These are phyloP conservation scores for Coffea canephora DNA, from an alignment of 257 asterid species.

Conservation along the genomic window DNA sequence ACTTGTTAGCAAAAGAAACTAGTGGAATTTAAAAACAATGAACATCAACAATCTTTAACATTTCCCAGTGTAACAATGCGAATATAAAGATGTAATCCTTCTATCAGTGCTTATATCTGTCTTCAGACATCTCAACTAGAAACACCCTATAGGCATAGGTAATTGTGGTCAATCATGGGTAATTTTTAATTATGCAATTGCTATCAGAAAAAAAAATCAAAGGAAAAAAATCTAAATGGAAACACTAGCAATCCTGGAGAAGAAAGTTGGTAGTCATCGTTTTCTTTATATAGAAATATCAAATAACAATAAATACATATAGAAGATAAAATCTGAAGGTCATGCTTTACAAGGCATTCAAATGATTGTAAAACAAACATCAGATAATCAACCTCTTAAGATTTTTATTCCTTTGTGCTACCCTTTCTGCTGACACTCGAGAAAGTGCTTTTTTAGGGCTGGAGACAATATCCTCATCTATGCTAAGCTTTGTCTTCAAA, in stretches of 20 bases:
- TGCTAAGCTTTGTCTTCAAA: conserved; percentile 82
- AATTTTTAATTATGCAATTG: neutral
- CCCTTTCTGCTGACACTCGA: conserved; percentile 67
- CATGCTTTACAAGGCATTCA: neutral
- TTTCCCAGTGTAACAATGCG: neutral
- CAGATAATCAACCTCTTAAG: conserved; percentile 46
- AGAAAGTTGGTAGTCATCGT: neutral
- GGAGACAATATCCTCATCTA: conserved; percentile 77
- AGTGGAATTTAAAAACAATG: neutral
- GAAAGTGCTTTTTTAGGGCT: conserved; percentile 90
- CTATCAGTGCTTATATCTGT: neutral
- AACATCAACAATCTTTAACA: neutral
- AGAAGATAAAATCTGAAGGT: neutral
- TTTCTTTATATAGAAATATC: neutral
- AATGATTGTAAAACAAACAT: neutral
- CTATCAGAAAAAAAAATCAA: neutral
- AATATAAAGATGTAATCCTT: neutral
- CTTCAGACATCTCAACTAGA: neutral
- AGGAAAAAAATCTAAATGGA: neutral
- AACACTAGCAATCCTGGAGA: neutral
- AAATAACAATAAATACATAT: too few relatives aligned
- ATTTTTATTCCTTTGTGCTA: conserved; percentile 56
- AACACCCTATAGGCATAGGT: neutral
- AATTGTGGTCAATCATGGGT: neutral
- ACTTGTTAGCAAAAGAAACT: neutral